Conservation (phyloP, 2,329 filamentous ascomycete genomes). For the Beauveria varroae region DNA sequence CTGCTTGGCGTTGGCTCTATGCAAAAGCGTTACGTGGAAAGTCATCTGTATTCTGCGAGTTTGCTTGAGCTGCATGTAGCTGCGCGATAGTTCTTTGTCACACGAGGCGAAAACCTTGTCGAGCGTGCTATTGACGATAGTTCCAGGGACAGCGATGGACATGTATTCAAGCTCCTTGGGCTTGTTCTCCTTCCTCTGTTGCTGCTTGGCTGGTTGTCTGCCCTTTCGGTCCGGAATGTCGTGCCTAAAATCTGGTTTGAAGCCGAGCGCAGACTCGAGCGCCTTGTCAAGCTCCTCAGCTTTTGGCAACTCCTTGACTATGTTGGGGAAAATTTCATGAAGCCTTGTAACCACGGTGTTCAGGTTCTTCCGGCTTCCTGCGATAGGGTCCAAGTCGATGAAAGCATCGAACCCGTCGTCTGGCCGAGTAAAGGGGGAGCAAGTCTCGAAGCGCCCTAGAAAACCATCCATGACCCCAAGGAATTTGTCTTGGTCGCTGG, state of each 20-base stretch:
- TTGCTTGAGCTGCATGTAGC: conserved; percentile 71
- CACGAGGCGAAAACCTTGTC: conserved; percentile 59
- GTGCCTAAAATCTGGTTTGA: conserved; percentile 69
- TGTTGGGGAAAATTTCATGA: conserved; percentile 67
- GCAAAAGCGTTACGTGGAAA: conserved; percentile 93
- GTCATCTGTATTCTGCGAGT: conserved; percentile 68
- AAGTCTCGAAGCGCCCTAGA: conserved; percentile 73
- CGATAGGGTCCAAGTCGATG: conserved; percentile 74
- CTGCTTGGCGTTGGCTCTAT: conserved; percentile 56
- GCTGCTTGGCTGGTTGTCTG: conserved; percentile 23
- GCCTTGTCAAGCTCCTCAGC: conserved; percentile 71
- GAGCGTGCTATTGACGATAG: conserved; percentile 46
- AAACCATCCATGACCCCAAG: conserved; percentile 94
- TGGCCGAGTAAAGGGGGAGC: conserved; percentile 58
- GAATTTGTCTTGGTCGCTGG: conserved; percentile 64
- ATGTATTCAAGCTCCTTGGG: conserved; percentile 47
- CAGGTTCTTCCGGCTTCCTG: conserved; percentile 76
- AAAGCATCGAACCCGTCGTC: conserved; percentile 77
- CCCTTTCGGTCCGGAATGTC: conserved; percentile 53
- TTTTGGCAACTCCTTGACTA: conserved; percentile 65
- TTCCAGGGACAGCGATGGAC: conserved; percentile 38
- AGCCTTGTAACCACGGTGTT: conserved; percentile 69
- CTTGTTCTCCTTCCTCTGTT: conserved; percentile 31
- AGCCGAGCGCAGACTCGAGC: conserved; percentile 66
- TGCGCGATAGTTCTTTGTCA: conserved; percentile 35